Evolutionary conservation across 1,284 basidiomycete genomes (phyloP), one percentile per base, ranked within the genome.

Genomic region (Trametes pubescens): DNA sequence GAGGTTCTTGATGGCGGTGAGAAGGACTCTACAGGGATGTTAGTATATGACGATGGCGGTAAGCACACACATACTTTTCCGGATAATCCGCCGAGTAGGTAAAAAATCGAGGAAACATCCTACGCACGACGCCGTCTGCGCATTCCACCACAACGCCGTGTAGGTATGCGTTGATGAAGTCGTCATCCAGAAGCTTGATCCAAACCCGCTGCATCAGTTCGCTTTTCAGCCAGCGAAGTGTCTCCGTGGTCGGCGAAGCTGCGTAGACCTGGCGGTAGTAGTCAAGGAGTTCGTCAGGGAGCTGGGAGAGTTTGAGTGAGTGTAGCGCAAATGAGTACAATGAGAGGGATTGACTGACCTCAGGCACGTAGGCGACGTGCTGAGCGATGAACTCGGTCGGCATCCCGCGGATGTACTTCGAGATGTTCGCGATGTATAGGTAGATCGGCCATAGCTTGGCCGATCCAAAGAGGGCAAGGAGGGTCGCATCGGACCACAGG

Each of bases 11-110:
- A 51, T 2, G 24, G 1, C 9, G 2, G 48, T 10, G 1, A 34
- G 48, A 16, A 51, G 29, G 1, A 51, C 18, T 16, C 48, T 51
- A 7, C 2, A 34, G 14, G n/a, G 5, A 9, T 7, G 4, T 18
- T 34, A 26, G 2, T 1, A 1, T 4, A 5, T 13, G 26, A 51
- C 8, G 18, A n/a, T 2, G 48, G 1, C n/a, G 6, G 6, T 5
- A 16, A 7, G 9, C 8, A 16, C 2, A 10, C 21, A 61, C 70
- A 22, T 53, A 72, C 69, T 69, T 69, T 53, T 73, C 70, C 0
- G 69, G 65, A 69, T 80, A 81, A 65, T 81, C 79, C 0, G 77
- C 69, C 0, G 65, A 68, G 34, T 73, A 70, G 0, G 56, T 64
- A 43, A 73, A 65, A 1, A 71, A 26, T 0, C 69, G 56, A 6